These are phyloP conservation scores for Ustilago hordei DNA, from an alignment of 1,284 basidiomycete species.

Conservation along the genomic window DNA sequence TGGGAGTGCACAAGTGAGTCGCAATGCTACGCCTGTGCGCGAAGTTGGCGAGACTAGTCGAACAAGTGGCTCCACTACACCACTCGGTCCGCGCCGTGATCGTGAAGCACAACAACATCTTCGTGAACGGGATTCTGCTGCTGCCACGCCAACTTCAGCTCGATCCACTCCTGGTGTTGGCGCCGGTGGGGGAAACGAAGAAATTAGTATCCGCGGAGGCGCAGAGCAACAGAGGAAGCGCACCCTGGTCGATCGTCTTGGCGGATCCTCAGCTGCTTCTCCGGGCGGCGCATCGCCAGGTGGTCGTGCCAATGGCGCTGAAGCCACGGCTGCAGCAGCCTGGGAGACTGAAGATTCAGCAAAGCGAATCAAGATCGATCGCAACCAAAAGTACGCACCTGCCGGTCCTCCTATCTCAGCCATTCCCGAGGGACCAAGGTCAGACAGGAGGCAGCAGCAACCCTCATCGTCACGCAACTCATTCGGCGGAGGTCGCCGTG, in stretches of 20 bases:
- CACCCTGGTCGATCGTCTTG: slow-evolving; percentile 38
- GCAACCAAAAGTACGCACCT: slow-evolving; percentile 32
- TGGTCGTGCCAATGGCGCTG: background rate
- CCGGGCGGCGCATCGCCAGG: slow-evolving; percentile 19
- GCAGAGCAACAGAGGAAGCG: slow-evolving; percentile 36
- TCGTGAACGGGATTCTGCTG: slow-evolving; percentile 16
- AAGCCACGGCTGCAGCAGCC: slow-evolving; percentile 7
- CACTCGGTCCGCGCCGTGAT: slow-evolving; percentile 29
- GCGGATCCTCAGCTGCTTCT: slow-evolving; percentile 14
- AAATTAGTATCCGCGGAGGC: slow-evolving; percentile 31
- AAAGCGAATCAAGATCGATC: slow-evolving; percentile 39
- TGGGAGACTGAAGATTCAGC: slow-evolving; percentile 24
- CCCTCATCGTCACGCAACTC: slow-evolving; percentile 12
- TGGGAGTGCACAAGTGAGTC: slow-evolving; percentile 34
- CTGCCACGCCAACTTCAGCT: slow-evolving; percentile 19
- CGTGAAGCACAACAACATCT: slow-evolving; percentile 29
- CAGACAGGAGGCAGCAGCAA: slow-evolving; percentile 22
- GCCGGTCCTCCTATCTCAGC: slow-evolving; percentile 16
- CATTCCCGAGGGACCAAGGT: slow-evolving; percentile 20
- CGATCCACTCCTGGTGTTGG: slow-evolving; percentile 20
- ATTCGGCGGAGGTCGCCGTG: slow-evolving; percentile 20
- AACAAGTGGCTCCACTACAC: slow-evolving; percentile 21
- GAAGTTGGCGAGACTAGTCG: slow-evolving; percentile 16
- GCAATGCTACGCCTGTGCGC: slow-evolving; percentile 32
- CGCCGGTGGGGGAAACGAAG: slow-evolving; percentile 9